A percentile compares a stretch with the other conserved stretches of the same genome.
These are phyloP conservation scores for Pseudovirgaria hyperparasitica DNA, from an alignment of 2,329 filamentous ascomycete species.

Conservation along the genomic window DNA sequence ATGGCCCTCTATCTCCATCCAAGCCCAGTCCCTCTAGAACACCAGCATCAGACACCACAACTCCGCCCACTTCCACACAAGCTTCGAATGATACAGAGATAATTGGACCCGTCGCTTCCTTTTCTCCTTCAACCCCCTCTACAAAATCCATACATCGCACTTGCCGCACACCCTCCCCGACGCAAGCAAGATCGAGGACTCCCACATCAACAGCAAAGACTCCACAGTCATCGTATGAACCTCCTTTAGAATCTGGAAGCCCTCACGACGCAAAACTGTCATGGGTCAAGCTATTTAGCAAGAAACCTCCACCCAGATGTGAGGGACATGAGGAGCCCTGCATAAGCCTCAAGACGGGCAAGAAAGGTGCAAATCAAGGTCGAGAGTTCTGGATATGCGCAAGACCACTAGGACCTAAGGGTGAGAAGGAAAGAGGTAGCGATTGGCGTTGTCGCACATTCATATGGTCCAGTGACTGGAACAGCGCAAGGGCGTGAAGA, in stretches of 20 bases:
- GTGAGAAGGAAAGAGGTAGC: constrained; percentile 70
- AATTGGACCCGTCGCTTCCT: constrained; percentile 3
- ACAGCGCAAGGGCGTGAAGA: no score
- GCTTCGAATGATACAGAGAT: no score
- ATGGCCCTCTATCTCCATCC: no score
- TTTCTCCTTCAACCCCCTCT: constrained; percentile 3
- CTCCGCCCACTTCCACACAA: no score
- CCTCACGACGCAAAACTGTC: constrained; percentile 48
- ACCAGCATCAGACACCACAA: no score
- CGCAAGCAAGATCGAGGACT: constrained; percentile 1
- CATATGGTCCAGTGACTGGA: constrained; percentile 56
- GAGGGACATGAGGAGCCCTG: constrained; percentile 78
- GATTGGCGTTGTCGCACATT: constrained; percentile 85
- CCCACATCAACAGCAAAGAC: constrained; percentile 16
- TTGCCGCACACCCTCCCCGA: constrained; percentile 1
- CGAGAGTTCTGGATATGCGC: constrained; percentile 55
- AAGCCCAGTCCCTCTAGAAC: no score
- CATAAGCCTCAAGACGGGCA: constrained; percentile 73
- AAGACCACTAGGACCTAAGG: constrained; percentile 71
- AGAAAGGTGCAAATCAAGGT: constrained; percentile 69
- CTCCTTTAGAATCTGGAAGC: background rate
- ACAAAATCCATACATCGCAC: background rate
- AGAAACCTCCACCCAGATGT: constrained; percentile 62
- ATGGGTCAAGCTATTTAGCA: constrained; percentile 75
- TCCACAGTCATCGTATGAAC: constrained; percentile 22